These are phyloP conservation scores for Jamesozyma piceae DNA, from an alignment of 805 yeast species.

Conservation along the genomic window DNA sequence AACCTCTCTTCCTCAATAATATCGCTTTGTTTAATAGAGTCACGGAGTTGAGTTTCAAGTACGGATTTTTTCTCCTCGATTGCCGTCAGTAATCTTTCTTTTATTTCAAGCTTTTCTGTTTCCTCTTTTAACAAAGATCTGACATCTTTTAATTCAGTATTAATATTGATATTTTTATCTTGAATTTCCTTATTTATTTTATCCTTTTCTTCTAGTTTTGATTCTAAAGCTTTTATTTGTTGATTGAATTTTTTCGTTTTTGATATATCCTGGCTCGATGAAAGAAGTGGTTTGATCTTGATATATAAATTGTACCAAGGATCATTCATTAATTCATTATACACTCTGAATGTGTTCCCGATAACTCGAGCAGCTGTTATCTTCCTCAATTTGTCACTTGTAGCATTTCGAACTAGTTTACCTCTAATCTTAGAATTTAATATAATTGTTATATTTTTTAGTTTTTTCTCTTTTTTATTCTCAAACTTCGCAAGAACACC, in stretches of 20 bases:
- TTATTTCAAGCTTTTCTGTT: slow-evolving; percentile 35
- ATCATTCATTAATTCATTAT: slow-evolving; percentile 41
- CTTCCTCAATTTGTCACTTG: slow-evolving; percentile 43
- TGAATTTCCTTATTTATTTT: slow-evolving; percentile 25
- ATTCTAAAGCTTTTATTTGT: slow-evolving; percentile 44
- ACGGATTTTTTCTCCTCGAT: slow-evolving; percentile 35
- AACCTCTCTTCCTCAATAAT: slow-evolving; percentile 24
- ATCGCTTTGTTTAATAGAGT: slow-evolving; percentile 13
- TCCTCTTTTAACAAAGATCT: slow-evolving; percentile 33
- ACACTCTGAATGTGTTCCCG: slow-evolving; percentile 48
- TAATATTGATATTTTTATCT: slow-evolving; percentile 19
- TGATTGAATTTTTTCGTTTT: slow-evolving; percentile 50
- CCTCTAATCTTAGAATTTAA: slow-evolving; percentile 67
- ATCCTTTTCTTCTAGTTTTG: slow-evolving; percentile 34
- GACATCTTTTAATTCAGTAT: slow-evolving; percentile 26
- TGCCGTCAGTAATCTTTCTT: slow-evolving; percentile 37
- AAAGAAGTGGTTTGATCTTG: slow-evolving; percentile 65
- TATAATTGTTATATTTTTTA: slow-evolving; percentile 44
- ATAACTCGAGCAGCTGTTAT: slow-evolving; percentile 64
- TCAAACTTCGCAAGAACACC: slow-evolving; percentile 91
- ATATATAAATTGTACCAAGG: slow-evolving; percentile 76
- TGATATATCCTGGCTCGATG: slow-evolving; percentile 49
- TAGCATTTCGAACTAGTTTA: slow-evolving; percentile 41
- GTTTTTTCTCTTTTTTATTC: slow-evolving; percentile 56
- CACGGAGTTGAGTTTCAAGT: slow-evolving; percentile 19